phyloP scores from a whole-genome alignment of 1,284 basidiomycete genomes.

The Ganoderma meredithae region DNA sequence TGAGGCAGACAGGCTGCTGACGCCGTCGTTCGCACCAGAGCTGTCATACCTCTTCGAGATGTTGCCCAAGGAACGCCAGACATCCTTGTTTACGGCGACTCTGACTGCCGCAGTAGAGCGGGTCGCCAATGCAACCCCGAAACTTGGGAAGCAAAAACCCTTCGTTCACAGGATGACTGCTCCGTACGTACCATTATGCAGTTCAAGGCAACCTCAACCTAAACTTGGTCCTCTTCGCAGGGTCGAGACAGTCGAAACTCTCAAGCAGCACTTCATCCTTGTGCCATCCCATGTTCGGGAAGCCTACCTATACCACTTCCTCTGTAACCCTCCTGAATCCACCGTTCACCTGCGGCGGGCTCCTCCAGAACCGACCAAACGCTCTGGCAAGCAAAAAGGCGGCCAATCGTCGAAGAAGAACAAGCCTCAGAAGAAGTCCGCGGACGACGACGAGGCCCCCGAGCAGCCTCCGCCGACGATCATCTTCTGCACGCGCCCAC shows the following conservation, averaged over 20 bases:
- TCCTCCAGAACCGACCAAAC: conserved; percentile 57
- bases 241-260: conserved; percentile 84
- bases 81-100: conserved; percentile 97
- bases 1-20: conserved; percentile 95
- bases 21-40: conserved; percentile 90
- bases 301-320: conserved; percentile 89
- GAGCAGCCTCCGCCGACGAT: conserved; percentile 90
- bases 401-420: conserved; percentile 44
- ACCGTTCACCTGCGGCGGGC: conserved; percentile 71
- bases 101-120: conserved; percentile 88
- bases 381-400: conserved; percentile 24
- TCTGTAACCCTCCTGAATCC: conserved; percentile 87
- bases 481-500: conserved; percentile 90
- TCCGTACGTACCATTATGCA: conserved; percentile 56
- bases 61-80: conserved; percentile 89
- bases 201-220: conserved; percentile 16
- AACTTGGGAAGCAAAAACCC: conserved; percentile 85
- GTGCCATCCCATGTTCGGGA: conserved; percentile 97
- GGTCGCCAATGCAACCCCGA: conserved; percentile 77
- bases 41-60: conserved; percentile 81
- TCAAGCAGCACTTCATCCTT: conserved; percentile 92
- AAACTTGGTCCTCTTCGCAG: conserved; percentile 47
- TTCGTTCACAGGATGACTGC: conserved; percentile 88
- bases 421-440: conserved; percentile 42
- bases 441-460: conserved; percentile 55